Conservation (phyloP, 2,329 filamentous ascomycete genomes). For the Arthrobotrys pseudoclavata region DNA sequence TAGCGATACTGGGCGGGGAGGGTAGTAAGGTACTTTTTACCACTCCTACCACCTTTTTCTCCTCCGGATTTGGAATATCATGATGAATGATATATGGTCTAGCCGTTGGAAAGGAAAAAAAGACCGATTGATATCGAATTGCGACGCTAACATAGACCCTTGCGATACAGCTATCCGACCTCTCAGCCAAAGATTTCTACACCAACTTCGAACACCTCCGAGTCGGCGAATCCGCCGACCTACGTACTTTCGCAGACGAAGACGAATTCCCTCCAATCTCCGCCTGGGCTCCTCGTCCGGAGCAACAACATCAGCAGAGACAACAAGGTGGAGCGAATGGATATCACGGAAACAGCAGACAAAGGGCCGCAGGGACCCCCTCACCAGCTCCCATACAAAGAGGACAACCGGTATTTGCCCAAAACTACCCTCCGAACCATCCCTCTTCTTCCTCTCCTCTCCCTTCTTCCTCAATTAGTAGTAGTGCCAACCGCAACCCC, state of each 20-base stretch:
- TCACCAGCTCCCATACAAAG: slow-evolving; percentile 49
- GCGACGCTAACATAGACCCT: slow-evolving; percentile 35
- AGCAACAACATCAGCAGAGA: slow-evolving; percentile 13
- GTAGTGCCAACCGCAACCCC: slow-evolving; percentile 38
- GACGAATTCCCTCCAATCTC: slow-evolving; percentile 46
- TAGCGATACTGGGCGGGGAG: slow-evolving; percentile 55
- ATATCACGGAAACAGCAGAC: slow-evolving; percentile 47
- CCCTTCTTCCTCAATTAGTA: slow-evolving; percentile 27
- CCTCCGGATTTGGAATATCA: no score
- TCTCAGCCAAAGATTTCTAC: slow-evolving; percentile 57
- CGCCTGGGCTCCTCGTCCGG: slow-evolving; percentile 24
- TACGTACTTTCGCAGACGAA: slow-evolving; percentile 47
- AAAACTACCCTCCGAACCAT: slow-evolving; percentile 51
- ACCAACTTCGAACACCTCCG: slow-evolving; percentile 47
- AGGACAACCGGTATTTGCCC: slow-evolving; percentile 60
- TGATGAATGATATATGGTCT: neutral
- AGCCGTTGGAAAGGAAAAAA: neutral
- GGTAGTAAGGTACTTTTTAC: slow-evolving; percentile 53
- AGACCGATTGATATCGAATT: slow-evolving; percentile 12
- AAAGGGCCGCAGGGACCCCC: slow-evolving; percentile 37
- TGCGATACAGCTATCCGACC: slow-evolving; percentile 43
- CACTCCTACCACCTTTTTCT: neutral
- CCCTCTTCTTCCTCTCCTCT: slow-evolving; percentile 11
- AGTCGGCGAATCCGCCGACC: slow-evolving; percentile 55
- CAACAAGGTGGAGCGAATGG: slow-evolving; percentile 37